Evolutionary conservation across 805 yeast genomes (phyloP).

Genomic region (Metschnikowia rubicola): DNA sequence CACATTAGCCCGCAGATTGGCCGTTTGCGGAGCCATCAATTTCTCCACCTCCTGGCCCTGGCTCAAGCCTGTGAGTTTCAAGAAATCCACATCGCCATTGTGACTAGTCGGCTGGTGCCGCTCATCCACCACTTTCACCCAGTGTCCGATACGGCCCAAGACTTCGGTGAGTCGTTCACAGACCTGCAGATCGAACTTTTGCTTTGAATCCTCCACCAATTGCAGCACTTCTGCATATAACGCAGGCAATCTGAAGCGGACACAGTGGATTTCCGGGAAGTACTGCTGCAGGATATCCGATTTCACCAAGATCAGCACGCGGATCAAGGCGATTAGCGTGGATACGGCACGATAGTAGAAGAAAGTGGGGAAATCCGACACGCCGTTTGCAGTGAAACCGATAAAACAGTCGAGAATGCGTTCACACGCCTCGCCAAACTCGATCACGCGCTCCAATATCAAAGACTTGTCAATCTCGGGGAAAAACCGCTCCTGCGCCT

Average conservation of each 20-base stretch:
- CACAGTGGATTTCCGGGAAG: not conserved
- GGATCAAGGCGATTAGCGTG: conserved; percentile 45
- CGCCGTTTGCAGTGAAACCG: conserved; percentile 32
- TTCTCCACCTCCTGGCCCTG: conserved; percentile 30
- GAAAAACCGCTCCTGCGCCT: not conserved
- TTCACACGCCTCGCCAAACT: conserved; percentile 45
- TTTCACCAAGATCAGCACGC: conserved; percentile 44
- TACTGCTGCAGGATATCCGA: conserved; percentile 19
- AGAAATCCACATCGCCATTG: conserved; percentile 16
- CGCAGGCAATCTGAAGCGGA: conserved; percentile 4
- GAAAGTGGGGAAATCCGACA: conserved; percentile 46
- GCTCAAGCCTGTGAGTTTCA: conserved; percentile 28
- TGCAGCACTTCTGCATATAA: conserved; percentile 4
- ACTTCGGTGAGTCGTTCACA: conserved; percentile 10
- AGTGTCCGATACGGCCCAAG: conserved; percentile 26
- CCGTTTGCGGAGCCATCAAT: not conserved
- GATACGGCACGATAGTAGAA: conserved; percentile 53
- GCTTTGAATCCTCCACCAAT: conserved; percentile 1
- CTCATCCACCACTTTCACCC: conserved; percentile 11
- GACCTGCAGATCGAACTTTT: conserved; percentile 4
- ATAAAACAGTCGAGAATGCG: conserved; percentile 45
- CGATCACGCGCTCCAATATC: conserved; percentile 36
- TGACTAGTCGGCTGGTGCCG: not conserved
- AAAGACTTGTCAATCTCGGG: not conserved
- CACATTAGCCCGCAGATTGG: not conserved